phyloP scores from a whole-genome alignment of 2,329 filamentous ascomycete species.

The Cephalotrichum gorgonifer region DNA sequence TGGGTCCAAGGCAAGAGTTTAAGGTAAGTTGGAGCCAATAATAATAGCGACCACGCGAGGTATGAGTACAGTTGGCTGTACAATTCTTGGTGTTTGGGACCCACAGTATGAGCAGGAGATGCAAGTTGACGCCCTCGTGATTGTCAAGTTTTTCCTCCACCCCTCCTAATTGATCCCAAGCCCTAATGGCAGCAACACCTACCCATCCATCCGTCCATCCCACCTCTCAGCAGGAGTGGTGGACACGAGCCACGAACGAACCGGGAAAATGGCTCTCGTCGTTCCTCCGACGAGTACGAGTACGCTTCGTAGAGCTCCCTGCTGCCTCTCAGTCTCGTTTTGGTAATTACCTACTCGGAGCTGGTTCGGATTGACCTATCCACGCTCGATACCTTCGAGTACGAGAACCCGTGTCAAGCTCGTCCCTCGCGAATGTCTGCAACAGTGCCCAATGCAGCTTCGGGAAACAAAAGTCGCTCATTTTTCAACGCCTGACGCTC shows the following conservation, averaged over 20 bases:
- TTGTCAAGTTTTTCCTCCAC: not conserved
- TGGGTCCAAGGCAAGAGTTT: no score
- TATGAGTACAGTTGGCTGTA: not conserved
- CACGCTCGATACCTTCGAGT: not conserved
- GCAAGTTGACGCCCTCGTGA: constrained; percentile 5
- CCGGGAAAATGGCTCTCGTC: not conserved
- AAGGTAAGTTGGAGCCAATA: no score
- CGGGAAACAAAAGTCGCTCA: not conserved
- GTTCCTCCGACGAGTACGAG: not conserved
- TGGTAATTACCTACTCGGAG: not conserved
- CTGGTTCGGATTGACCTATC: not conserved
- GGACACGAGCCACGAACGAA: not conserved
- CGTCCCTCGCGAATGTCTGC: not conserved
- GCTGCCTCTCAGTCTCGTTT: not conserved
- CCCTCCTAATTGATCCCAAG: not conserved
- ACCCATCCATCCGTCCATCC: constrained; percentile 2
- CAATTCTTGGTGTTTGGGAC: not conserved
- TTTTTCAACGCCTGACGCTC: not conserved
- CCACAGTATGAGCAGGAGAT: constrained; percentile 1
- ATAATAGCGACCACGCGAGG: no score
- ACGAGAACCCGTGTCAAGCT: not conserved
- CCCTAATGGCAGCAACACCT: not conserved
- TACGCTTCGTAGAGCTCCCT: not conserved
- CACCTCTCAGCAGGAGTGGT: not conserved
- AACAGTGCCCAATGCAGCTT: not conserved